Percentiles rank a stretch among this genome's conserved stretches.
Conservation (phyloP, 1,284 basidiomycete species). For the Fomitopsis palustris region DNA sequence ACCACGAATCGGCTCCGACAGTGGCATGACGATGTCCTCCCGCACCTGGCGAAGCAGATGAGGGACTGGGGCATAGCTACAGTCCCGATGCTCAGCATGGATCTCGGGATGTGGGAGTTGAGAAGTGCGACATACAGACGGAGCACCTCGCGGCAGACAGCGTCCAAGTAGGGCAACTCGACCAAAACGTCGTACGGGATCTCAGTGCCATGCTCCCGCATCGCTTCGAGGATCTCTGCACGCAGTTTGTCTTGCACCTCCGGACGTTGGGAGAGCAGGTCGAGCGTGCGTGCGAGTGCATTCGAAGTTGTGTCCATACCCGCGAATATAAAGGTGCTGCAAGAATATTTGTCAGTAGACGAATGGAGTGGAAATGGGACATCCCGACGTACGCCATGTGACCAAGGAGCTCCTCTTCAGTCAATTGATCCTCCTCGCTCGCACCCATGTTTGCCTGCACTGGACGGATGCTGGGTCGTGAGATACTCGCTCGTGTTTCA, state of each 20-base stretch:
- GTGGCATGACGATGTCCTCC: slow-evolving; percentile 51
- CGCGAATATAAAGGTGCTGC: slow-evolving; percentile 9
- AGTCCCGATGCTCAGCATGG: background rate
- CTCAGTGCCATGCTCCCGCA: background rate
- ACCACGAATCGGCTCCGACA: slow-evolving; percentile 39
- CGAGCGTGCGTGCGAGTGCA: slow-evolving; percentile 5
- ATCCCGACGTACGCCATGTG: slow-evolving; percentile 22
- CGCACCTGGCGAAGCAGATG: slow-evolving; percentile 4
- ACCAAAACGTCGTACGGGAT: slow-evolving; percentile 11
- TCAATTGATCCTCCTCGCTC: slow-evolving; percentile 20
- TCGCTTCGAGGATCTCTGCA: slow-evolving; percentile 6
- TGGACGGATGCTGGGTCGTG: background rate
- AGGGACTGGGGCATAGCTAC: slow-evolving; percentile 7
- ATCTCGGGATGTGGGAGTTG: too few relatives aligned
- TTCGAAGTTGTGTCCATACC: slow-evolving; percentile 11
- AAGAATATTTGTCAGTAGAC: background rate
- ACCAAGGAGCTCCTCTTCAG: slow-evolving; percentile 23
- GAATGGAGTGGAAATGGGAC: background rate
- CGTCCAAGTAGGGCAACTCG: slow-evolving; percentile 12
- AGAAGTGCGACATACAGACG: slow-evolving; percentile 5
- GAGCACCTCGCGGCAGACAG: slow-evolving; percentile 13
- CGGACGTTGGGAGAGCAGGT: slow-evolving; percentile 10
- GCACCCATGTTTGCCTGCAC: slow-evolving; percentile 19
- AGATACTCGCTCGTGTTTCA: too few relatives aligned
- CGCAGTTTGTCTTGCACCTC: slow-evolving; percentile 13